These are phyloP conservation scores for Martiniozyma asiatica DNA, from an alignment of 1,139 yeast genomes.

Conservation along the genomic window DNA sequence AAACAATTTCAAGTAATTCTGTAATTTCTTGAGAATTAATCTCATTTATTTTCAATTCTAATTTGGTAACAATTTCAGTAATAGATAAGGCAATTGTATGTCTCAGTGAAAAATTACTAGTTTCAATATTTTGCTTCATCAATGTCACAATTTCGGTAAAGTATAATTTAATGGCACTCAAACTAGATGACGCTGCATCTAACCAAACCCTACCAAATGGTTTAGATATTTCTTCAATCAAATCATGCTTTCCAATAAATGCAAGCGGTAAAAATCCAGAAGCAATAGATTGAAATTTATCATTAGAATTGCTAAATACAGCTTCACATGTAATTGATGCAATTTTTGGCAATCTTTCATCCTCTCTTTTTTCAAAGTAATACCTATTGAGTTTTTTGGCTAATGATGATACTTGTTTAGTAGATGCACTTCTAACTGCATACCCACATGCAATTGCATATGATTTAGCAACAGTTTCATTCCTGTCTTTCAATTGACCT, in stretches of 20 bases:
- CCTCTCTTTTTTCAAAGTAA: conserved; percentile 39
- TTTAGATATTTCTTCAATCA: conserved; percentile 31
- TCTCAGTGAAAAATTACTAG: conserved; percentile 54
- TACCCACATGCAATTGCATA: conserved; percentile 80
- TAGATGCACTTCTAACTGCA: conserved; percentile 49
- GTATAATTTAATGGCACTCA: conserved; percentile 60
- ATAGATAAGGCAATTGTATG: conserved; percentile 63
- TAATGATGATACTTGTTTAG: conserved; percentile 43
- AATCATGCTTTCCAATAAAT: conserved; percentile 67
- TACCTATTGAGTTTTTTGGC: conserved; percentile 37
- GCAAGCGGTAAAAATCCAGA: conserved; percentile 66
- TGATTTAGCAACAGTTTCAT: conserved; percentile 60
- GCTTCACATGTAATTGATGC: conserved; percentile 58
- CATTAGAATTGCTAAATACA: conserved; percentile 60
- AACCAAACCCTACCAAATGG: conserved; percentile 64
- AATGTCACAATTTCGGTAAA: conserved; percentile 55
- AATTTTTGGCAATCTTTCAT: conserved; percentile 26
- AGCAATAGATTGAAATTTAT: conserved; percentile 52
- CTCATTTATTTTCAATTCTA: conserved; percentile 23
- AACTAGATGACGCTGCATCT: conserved; percentile 65
- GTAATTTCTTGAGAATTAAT: conserved; percentile 18
- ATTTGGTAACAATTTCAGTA: conserved; percentile 42
- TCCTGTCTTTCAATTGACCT: conserved; percentile 55
- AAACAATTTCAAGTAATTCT: conserved; percentile 40
- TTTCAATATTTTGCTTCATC: conserved; percentile 36